Conservation (phyloP, 1,284 basidiomycete genomes). For the Phellinidium pouzarii region DNA sequence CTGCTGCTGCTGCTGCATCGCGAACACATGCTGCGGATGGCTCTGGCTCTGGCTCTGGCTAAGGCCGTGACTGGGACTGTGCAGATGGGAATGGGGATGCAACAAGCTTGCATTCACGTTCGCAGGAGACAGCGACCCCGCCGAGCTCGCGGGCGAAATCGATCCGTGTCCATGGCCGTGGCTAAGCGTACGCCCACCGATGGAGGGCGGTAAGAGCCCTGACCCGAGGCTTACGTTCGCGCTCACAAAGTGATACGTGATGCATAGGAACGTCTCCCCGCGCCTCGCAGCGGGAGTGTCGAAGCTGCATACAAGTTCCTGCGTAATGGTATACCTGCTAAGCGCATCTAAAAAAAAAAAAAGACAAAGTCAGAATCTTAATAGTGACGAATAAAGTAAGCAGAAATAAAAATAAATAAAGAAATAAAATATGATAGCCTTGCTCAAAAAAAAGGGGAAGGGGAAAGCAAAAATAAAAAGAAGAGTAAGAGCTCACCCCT, state of each 20-base stretch:
- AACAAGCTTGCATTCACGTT: neutral
- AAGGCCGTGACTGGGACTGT: too few species aligned
- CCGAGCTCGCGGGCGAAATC: neutral
- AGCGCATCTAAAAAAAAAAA: neutral
- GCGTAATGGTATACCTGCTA: slow-evolving; percentile 12
- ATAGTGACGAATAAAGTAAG: too few species aligned
- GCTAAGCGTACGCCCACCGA: neutral
- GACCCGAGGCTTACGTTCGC: neutral
- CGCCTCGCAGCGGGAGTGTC: slow-evolving; percentile 4
- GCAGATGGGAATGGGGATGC: neutral
- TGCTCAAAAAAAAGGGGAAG: neutral
- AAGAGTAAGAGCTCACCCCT: slow-evolving; percentile 7
- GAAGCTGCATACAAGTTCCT: slow-evolving; percentile 11
- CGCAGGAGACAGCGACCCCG: neutral
- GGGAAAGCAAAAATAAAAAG: neutral
- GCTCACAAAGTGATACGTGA: slow-evolving; percentile 15
- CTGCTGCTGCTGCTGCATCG: too few species aligned
- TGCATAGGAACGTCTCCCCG: slow-evolving; percentile 12
- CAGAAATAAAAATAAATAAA: too few species aligned
- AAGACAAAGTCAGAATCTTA: neutral
- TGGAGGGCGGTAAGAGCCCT: too few species aligned
- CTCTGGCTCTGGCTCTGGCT: too few species aligned
- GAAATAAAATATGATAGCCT: too few species aligned
- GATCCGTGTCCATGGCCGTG: neutral
- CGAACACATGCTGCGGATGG: too few species aligned